Evolutionary conservation across 208 protist genomes (phyloP).

Genomic region (Wallacemonas collosoma): DNA sequence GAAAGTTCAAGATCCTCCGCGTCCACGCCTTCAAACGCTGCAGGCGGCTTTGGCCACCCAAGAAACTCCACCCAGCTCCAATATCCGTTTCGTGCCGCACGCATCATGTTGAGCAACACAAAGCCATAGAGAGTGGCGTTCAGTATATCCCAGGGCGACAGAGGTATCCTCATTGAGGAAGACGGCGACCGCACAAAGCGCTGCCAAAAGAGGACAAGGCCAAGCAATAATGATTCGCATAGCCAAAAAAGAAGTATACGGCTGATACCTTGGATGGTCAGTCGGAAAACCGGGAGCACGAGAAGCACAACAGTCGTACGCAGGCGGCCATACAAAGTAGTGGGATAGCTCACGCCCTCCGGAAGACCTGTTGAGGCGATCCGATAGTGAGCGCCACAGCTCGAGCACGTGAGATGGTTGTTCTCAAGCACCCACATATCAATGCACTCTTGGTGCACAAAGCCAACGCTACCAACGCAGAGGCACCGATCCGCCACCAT

Average conservation of each 20-base stretch:
- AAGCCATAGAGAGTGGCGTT: not conserved
- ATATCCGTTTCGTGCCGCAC: not conserved
- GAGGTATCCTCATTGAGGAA: no score
- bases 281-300: conserved; percentile 22
- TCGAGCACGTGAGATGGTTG: conserved; percentile 45
- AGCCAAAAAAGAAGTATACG: conserved; percentile 3
- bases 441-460: conserved; percentile 72
- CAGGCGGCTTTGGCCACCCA: conserved; percentile 1
- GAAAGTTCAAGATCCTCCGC: conserved; percentile 1
- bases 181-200: not conserved
- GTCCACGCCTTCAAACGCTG: conserved; percentile 11
- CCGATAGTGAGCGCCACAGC: conserved; percentile 54
- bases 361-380: conserved; percentile 28
- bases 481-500: conserved; percentile 53
- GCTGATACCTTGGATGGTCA: not conserved
- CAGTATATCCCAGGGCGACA: conserved; percentile 5
- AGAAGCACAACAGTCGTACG: conserved; percentile 34
- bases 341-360: conserved; percentile 11
- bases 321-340: conserved; percentile 19
- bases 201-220: conserved; percentile 10
- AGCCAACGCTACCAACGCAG: conserved; percentile 63
- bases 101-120: conserved; percentile 8
- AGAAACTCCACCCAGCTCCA: conserved; percentile 16
- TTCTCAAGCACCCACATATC: conserved; percentile 66
- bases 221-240: conserved; percentile 1